Evolutionary conservation across 805 yeast species (phyloP), one percentile per base, ranked within the genome.

Genomic region (Pichia thaimueangensis): DNA sequence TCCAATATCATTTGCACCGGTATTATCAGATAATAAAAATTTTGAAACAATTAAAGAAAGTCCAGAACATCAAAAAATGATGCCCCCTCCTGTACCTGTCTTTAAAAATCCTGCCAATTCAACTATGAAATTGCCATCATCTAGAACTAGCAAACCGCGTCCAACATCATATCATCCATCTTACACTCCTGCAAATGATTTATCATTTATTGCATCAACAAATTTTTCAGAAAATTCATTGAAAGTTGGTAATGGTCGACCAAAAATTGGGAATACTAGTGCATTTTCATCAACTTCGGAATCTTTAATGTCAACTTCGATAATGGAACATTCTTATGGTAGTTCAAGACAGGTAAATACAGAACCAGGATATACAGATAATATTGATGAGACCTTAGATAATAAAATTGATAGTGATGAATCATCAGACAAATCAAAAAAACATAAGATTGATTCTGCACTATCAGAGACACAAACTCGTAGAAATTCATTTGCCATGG

Each of bases 101-200:
- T 22, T 47, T 47, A 27, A 50, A 43, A 39, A 46, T 27, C 36
- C 30, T 28, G 28, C 63, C 2, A 49, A 31, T 17, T 25, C 58
- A 25, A 63, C 67, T 53, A 39, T 73, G 75, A 47, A 54, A 6
- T 53, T 55, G 35, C 51, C 53, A 10, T 51, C 57, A 6, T 30
- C 55, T 23, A 68, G 69, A 39, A 55, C 69, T 10, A 73, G 77
- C 58, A 80, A 76, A 55, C 89, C 87, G 44, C 74, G 95, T 58
- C 94, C 95, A 32, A 84, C 91, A 0, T 83, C 93, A 9, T 85
- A 82, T 55, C 89, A 85, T 56, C 94, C 95, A 15, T 72, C 81
- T 2, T 67, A 76, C 23, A 50, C 68, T 23, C 50, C 68, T 45
- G 47, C 58, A 31, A 37, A 33, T 13, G 67, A 62, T 45, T 49